Base-by-base conservation (phyloP, 305 asterid genomes). In the Fraxinus paxiana region DNA sequence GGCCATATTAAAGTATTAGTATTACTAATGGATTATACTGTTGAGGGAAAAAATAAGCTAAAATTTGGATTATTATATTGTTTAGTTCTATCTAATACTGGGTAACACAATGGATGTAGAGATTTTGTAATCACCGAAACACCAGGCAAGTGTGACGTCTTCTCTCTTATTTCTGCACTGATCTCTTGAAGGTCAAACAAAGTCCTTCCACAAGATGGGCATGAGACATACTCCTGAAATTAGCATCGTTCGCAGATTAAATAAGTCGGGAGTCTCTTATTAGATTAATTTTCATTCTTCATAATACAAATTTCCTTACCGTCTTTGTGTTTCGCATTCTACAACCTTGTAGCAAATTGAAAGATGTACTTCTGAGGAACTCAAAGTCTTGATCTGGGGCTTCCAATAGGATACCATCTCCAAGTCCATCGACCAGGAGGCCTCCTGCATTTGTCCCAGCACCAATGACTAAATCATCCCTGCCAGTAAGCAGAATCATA, bases 201-300 rank as follows among this genome's bases (percentile, higher is more conserved):
- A 59, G 99, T 94, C 86, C 99, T 89, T 84, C 99, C 99, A 13
- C 99, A 96, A 2, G 99, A 96, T 13, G 99, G 99, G 91, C 99
- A 96, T 0, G 99, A 96, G 38, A 96, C 99, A 13, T 93, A 96
- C 82, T 96, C 99, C 99, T 96, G 97, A 73, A 81, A 80, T 72
- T 70, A 63, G 71, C 54, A 56, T 35, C 33, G n/a, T 65, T 12
- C 4, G 15, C 22, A 24, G 15, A 18, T 35, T 51, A 74, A 20
- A 67, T 18, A 73, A 46, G n/a, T 12, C 5, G 61, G 63, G 30
- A 61, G 65, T 43, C 79, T 76, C 63, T 75, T 65, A 35, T 41
- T 31, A 76, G 34, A 71, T 80, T 34, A 12, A 51, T 46, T 35
- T 72, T 30, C 8, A 31, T 34, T 8, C 46, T 77, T 59, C 79